Evolutionary conservation across 192 early-diverging fungal species (phyloP), one percentile per base, ranked within the genome.

Genomic region (Coemansia sp.): DNA sequence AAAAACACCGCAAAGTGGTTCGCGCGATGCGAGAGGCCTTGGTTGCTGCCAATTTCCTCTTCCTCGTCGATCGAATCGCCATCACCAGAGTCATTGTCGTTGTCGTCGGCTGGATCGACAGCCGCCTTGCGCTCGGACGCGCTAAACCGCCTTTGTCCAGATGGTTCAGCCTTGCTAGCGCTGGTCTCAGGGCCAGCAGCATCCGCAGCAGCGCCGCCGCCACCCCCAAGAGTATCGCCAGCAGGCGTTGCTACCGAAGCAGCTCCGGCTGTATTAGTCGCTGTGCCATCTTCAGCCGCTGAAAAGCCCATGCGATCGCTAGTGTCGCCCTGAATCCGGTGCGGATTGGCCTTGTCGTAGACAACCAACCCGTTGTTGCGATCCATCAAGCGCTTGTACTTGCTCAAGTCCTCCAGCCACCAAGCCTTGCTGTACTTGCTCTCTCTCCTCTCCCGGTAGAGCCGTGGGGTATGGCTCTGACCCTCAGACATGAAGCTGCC

Each of bases 1-100:
- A 97, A 87, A 65, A 89, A 88, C 18, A 96, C 76, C 3, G 85
- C 76, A 65, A 91, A 76, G 3, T 88, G 84, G 66, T 95, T 88
- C 9, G 88, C 89, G 29, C 88, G 76, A 58, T 90, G 88, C 34
- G 87, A 86, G 55, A 89, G 67, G 18, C 74, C 71, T 43, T 79
- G 74, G 41, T 72, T 66, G 65, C 55, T 65, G 65, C 62, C 60
- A 1, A 47, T n/a, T n/a, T 46, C 64, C 24, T 83, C 73, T 2
- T 41, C 70, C 7, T 73, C 63, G 53, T 75, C 73, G 31, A 55
- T 72, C 36, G 73, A 71, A 46, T 70, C 70, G 52, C 61, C 58
- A 34, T 62, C 44, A 22, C 58, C 50, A 20, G 57, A 50, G 16
- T 27, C 20, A 16, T 50, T 39, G 3, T 60, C 60, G 24, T 36